phyloP scores from a whole-genome alignment of 371 early-diverging fungal species.

The Basidiobolus meristosporus region DNA sequence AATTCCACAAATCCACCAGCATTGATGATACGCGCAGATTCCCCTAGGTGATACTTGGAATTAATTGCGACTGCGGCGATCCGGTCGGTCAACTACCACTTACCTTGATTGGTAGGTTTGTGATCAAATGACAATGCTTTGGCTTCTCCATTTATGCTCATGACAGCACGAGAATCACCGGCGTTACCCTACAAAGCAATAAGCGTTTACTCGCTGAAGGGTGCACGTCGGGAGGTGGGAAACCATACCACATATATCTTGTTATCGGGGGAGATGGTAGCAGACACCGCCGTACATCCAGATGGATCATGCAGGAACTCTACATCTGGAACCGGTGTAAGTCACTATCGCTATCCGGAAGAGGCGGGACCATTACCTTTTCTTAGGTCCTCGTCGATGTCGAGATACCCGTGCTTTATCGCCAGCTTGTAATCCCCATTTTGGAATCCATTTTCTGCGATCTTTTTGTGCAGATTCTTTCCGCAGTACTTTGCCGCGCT shows the following conservation, averaged over 20 bases:
- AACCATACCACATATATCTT: conserved; percentile 14
- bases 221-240: no score
- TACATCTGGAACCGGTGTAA: conserved; percentile 31
- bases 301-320: conserved; percentile 49
- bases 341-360: no score
- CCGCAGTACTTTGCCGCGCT: conserved; percentile 76
- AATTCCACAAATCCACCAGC: conserved; percentile 92
- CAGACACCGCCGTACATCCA: conserved; percentile 89
- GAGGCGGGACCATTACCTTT: conserved; percentile 21
- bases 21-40: conserved; percentile 55
- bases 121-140: conserved; percentile 75
- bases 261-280: conserved; percentile 52
- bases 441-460: conserved; percentile 41
- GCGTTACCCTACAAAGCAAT: conserved; percentile 50
- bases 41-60: conserved; percentile 18
- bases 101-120: conserved; percentile 66
- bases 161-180: conserved; percentile 85
- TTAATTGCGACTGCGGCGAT: conserved; percentile 1
- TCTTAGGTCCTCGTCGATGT: conserved; percentile 58
- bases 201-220: no score
- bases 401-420: conserved; percentile 59
- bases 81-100: background rate
- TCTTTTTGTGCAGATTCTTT: conserved; percentile 37
- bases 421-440: conserved; percentile 40
- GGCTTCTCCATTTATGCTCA: conserved; percentile 52